Base-by-base conservation (phyloP, 1,284 basidiomycete species). In the Peniophora sp. region DNA sequence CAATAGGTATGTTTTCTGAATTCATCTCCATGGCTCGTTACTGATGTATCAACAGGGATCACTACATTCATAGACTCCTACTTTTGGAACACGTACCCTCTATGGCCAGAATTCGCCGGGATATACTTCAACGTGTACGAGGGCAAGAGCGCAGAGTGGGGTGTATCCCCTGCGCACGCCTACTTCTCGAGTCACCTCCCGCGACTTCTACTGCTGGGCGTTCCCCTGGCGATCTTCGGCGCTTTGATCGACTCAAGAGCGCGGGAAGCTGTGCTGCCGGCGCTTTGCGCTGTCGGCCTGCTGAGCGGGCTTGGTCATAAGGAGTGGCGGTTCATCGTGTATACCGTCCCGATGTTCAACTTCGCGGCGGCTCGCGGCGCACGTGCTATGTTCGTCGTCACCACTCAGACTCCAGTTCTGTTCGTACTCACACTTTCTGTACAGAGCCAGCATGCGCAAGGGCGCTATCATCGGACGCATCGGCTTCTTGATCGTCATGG, bases 261-360 rank as follows among this genome's bases (percentile, higher is more conserved):
- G 42, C 71, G 79, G 15, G 59, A 68, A 1, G 62, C 87, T 39
- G 59, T 88, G 3, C 47, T 78, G 11, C 79, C 85, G 0, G 67
- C 78, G 0, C 24, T 83, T 0, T 56, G 64, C 0, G 89, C 92
- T 60, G 62, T 95, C 0, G 66, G 58, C 0, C 64, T 85, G 0
- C 79, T 99, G 60, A 94, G 91, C 60, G 69, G 65, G 17, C 72
- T 98, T 0, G 85, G 80, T 0, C 92, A 95, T 66, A 95, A 95
- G 63, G 97, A 99, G 68, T 98, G 96, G 95, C 79, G 96, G 3
- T 99, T 99, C 66, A 75, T 97, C 54, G 76, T 94, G 5, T 98
- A 98, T 62, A 76, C 83, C 11, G 77, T 97, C 0, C 94, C 96
- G 0, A 62, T 83, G 0, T 73, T 92, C 64, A 97, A 97, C 59